Conservation (phyloP, 495 filamentous ascomycete species). For the Aspergillus kassunensis region DNA sequence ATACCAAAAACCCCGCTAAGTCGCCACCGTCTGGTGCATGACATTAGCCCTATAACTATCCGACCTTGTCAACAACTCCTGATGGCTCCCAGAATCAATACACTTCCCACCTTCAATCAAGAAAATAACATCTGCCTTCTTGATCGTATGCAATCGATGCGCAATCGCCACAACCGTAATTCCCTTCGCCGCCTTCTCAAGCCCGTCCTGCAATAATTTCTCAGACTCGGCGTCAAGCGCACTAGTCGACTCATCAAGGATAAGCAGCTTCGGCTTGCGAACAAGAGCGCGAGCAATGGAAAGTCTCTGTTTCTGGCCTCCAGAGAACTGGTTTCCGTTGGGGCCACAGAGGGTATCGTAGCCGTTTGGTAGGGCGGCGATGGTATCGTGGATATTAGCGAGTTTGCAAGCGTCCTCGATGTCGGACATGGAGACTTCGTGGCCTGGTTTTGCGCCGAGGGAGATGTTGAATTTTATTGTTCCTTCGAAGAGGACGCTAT, state of each 20-base stretch:
- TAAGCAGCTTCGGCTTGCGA: constrained; percentile 62
- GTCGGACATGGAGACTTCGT: constrained; percentile 42
- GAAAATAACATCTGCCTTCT: constrained; percentile 71
- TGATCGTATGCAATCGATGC: constrained; percentile 74
- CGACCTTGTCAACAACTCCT: constrained; percentile 55
- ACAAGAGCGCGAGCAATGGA: constrained; percentile 74
- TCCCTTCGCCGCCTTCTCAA: constrained; percentile 61
- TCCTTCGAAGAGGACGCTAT: constrained; percentile 52
- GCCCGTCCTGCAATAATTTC: constrained; percentile 63
- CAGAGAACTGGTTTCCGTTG: constrained; percentile 61
- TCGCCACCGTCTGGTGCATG: constrained; percentile 38
- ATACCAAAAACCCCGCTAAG: not conserved
- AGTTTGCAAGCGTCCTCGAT: constrained; percentile 54
- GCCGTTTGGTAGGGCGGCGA: constrained; percentile 52
- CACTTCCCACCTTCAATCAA: constrained; percentile 65
- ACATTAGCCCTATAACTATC: constrained; percentile 58
- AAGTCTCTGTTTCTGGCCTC: constrained; percentile 74
- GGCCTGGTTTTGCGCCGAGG: constrained; percentile 43
- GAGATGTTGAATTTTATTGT: constrained; percentile 51
- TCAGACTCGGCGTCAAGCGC: constrained; percentile 74
- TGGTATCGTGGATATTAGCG: constrained; percentile 57
- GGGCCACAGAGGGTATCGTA: constrained; percentile 63
- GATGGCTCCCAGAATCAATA: constrained; percentile 65
- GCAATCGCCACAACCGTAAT: constrained; percentile 76
- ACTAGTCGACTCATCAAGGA: constrained; percentile 77